Conservation (phyloP, 2,329 filamentous ascomycete genomes). For the Arthrobotrys musiformis region DNA sequence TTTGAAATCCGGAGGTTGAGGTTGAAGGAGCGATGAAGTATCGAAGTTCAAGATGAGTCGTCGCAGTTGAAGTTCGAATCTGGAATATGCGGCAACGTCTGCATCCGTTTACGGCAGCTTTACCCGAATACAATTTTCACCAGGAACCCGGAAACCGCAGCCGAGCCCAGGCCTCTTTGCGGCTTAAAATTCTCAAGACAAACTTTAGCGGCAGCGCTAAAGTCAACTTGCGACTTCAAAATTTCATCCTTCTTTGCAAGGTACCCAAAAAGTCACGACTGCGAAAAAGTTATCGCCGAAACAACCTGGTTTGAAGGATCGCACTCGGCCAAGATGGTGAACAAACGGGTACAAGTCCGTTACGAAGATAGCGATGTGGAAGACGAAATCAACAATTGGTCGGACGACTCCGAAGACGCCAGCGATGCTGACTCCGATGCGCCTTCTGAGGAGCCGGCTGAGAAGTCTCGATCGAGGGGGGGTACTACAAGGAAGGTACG, state of each 20-base stretch:
- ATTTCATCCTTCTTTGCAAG: slow-evolving; percentile 24
- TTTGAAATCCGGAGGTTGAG: not conserved
- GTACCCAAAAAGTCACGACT: slow-evolving; percentile 23
- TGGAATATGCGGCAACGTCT: not conserved
- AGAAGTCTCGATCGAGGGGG: slow-evolving; percentile 25
- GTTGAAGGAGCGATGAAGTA: no score
- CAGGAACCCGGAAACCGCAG: slow-evolving; percentile 12
- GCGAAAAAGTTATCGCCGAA: slow-evolving; percentile 9
- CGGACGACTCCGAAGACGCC: slow-evolving; percentile 35
- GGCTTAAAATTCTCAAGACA: slow-evolving; percentile 46
- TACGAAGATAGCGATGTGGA: slow-evolving; percentile 51
- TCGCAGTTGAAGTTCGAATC: slow-evolving; percentile 16
- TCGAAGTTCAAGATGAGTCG: no score
- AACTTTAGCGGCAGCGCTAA: slow-evolving; percentile 51
- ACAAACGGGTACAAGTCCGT: slow-evolving; percentile 35
- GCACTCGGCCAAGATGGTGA: slow-evolving; percentile 13
- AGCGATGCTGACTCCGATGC: slow-evolving; percentile 35
- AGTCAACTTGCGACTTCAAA: slow-evolving; percentile 6
- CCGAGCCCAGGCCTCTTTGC: slow-evolving; percentile 37
- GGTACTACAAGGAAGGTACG: slow-evolving; percentile 35
- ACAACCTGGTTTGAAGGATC: not conserved
- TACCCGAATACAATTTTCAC: slow-evolving; percentile 3
- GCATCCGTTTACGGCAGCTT: not conserved
- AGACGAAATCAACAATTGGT: slow-evolving; percentile 38
- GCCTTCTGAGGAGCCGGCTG: slow-evolving; percentile 19